Percentiles rank a stretch among this genome's conserved stretches.
Conservation (phyloP, 768 basidiomycete genomes). For the Cyclocybe cylindracea region DNA sequence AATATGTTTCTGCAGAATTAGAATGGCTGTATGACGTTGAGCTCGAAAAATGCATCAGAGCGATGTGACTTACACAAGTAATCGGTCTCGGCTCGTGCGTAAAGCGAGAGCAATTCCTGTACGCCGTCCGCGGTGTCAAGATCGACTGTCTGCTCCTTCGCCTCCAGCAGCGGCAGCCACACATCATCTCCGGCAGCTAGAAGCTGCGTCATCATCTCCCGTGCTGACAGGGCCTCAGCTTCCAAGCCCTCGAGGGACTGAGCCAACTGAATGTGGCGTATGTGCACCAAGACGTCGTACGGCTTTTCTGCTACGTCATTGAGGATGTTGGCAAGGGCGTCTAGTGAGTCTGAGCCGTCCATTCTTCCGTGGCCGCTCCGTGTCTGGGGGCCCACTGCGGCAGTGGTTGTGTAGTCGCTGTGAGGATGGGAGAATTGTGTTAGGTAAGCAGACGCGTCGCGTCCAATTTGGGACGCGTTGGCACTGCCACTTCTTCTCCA, state of each 20-base stretch:
- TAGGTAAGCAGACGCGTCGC: constrained; percentile 10
- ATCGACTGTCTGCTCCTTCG: constrained; percentile 50
- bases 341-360: constrained; percentile 60
- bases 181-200: constrained; percentile 68
- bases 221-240: constrained; percentile 58
- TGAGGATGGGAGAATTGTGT: not conserved
- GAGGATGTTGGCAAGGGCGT: constrained; percentile 63
- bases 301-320: constrained; percentile 59
- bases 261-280: constrained; percentile 65
- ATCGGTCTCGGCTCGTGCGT: constrained; percentile 67
- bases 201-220: constrained; percentile 65
- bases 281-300: constrained; percentile 64
- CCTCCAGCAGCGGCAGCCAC: constrained; percentile 70
- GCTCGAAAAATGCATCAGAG: not conserved
- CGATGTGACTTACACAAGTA: constrained; percentile 67
- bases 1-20: constrained; percentile 68
- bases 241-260: constrained; percentile 56
- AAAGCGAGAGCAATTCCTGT: constrained; percentile 59
- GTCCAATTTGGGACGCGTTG: constrained; percentile 1
- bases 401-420: not conserved
- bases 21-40: constrained; percentile 55
- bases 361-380: constrained; percentile 7
- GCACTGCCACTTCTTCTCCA: constrained; percentile 7
- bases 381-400: not conserved
- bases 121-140: constrained; percentile 53